Conservation (phyloP, 768 basidiomycete species). For the Lyophyllum decastes region DNA sequence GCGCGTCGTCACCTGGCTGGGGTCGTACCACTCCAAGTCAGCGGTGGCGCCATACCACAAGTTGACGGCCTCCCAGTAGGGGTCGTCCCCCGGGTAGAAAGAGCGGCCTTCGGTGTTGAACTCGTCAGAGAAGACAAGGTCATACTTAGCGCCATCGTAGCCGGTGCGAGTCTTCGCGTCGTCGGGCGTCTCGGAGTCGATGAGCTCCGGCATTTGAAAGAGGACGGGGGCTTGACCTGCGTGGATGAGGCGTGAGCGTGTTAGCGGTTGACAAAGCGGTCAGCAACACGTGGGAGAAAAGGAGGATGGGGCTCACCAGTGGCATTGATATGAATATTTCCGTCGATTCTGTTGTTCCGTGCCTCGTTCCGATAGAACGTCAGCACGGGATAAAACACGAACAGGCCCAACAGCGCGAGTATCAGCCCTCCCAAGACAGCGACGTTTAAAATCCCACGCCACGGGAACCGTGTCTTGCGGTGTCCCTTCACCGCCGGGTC, state of each 20-base stretch:
- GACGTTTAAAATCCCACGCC: slow-evolving; percentile 63
- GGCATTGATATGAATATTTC: too few relatives aligned
- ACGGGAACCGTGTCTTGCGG: slow-evolving; percentile 36
- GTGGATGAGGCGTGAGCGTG: background rate
- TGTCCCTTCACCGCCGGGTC: slow-evolving; percentile 45
- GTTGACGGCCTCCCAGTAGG: slow-evolving; percentile 71
- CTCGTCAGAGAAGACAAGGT: slow-evolving; percentile 71
- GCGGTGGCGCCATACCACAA: slow-evolving; percentile 72
- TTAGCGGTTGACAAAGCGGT: too few relatives aligned
- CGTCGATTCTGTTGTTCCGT: slow-evolving; percentile 67
- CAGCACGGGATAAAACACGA: slow-evolving; percentile 79
- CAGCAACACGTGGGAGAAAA: too few relatives aligned
- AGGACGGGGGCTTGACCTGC: slow-evolving; percentile 67
- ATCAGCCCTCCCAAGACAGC: slow-evolving; percentile 66
- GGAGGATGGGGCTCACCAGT: slow-evolving; percentile 32
- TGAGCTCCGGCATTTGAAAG: slow-evolving; percentile 55
- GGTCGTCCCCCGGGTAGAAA: slow-evolving; percentile 53
- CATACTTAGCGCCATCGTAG: slow-evolving; percentile 70
- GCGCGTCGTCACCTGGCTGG: slow-evolving; percentile 62
- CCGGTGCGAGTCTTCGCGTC: slow-evolving; percentile 61
- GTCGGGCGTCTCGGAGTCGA: slow-evolving; percentile 73
- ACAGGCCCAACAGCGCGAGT: slow-evolving; percentile 63
- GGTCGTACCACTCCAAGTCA: slow-evolving; percentile 80
- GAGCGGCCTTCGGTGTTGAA: slow-evolving; percentile 60
- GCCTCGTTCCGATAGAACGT: slow-evolving; percentile 44